These are phyloP conservation scores for Hyaloscypha variabilis DNA, from an alignment of 495 filamentous ascomycete genomes.

Conservation along the genomic window DNA sequence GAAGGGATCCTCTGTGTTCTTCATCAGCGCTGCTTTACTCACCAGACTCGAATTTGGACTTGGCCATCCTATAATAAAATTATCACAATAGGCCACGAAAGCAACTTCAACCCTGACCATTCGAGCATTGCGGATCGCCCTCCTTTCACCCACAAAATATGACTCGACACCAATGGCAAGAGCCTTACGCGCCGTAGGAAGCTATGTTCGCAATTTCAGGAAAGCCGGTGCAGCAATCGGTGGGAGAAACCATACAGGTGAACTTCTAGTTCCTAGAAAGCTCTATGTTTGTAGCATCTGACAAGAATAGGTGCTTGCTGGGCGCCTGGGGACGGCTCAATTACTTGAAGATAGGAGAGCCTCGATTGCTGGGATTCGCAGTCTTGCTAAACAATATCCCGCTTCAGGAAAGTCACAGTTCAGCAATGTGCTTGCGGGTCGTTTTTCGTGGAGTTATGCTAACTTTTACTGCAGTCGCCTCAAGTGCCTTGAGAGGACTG, in stretches of 20 bases:
- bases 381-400: constrained; percentile 94
- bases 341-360: constrained; percentile 92
- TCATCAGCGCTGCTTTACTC: not conserved
- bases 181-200: constrained; percentile 21
- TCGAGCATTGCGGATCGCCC: not conserved
- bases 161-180: constrained; percentile 8
- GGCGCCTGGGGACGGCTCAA: not conserved
- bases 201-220: constrained; percentile 88
- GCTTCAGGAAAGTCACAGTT: constrained; percentile 43
- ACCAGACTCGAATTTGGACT: not conserved
- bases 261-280: not conserved
- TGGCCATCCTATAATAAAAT: not conserved
- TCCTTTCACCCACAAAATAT: not conserved
- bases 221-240: constrained; percentile 77
- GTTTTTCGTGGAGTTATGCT: not conserved
- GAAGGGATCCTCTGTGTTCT: not conserved
- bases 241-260: not conserved
- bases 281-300: constrained; percentile 71
- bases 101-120: not conserved
- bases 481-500: constrained; percentile 81
- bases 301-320: constrained; percentile 44
- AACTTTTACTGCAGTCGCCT: constrained; percentile 70
- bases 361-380: constrained; percentile 88
- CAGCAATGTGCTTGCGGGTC: not conserved
- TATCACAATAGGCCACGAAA: not conserved